A percentile compares a stretch with the other conserved stretches of the same genome.
phyloP scores from a whole-genome alignment of 108 stramenopile species.

The Cyclotella atomus region DNA sequence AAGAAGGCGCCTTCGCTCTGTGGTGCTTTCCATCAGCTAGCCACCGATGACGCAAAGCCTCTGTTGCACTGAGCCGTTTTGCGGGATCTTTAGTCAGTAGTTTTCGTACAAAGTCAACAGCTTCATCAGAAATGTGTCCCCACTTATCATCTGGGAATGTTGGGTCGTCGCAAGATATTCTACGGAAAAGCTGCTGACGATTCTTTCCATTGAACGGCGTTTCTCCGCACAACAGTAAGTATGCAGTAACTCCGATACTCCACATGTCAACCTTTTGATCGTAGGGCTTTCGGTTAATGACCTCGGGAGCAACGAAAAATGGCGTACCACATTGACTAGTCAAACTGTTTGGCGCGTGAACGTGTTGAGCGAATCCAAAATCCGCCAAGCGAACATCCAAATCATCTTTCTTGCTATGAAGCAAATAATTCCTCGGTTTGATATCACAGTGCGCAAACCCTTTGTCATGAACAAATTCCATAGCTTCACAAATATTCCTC shows the following conservation, averaged over 20 bases:
- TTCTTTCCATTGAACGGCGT: slow-evolving; percentile 89
- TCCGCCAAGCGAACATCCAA: slow-evolving; percentile 91
- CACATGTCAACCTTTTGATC: slow-evolving; percentile 87
- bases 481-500: slow-evolving; percentile 81
- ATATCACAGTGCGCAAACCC: slow-evolving; percentile 91
- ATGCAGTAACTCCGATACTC: slow-evolving; percentile 90
- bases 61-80: slow-evolving; percentile 64
- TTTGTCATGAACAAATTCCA: slow-evolving; percentile 80
- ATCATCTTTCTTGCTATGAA: slow-evolving; percentile 83
- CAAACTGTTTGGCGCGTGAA: slow-evolving; percentile 77
- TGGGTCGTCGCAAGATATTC: slow-evolving; percentile 61
- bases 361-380: slow-evolving; percentile 93
- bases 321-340: slow-evolving; percentile 95
- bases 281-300: slow-evolving; percentile 76
- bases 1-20: background rate
- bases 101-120: slow-evolving; percentile 70
- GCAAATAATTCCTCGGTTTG: slow-evolving; percentile 93
- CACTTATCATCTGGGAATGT: slow-evolving; percentile 77
- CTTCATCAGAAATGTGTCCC: slow-evolving; percentile 72
- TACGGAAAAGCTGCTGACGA: slow-evolving; percentile 64
- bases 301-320: slow-evolving; percentile 93
- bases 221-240: slow-evolving; percentile 81
- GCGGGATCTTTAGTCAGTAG: slow-evolving; percentile 65
- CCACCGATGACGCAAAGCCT: slow-evolving; percentile 75
- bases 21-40: slow-evolving; percentile 17